These are phyloP conservation scores for Cryptococcus sp. DNA, from an alignment of 1,284 basidiomycete species.

Conservation along the genomic window DNA sequence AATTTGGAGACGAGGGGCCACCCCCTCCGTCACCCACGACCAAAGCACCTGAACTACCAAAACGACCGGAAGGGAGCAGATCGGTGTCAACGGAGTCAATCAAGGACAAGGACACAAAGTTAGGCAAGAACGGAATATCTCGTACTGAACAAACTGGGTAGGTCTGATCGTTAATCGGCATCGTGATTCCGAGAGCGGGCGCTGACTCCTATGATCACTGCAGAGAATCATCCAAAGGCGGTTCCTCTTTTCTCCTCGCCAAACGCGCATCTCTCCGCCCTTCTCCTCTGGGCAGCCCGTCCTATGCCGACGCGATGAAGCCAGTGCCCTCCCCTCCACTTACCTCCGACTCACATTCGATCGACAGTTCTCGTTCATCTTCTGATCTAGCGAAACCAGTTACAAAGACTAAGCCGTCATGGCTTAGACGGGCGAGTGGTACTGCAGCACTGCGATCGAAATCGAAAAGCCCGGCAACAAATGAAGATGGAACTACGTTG, in stretches of 20 bases:
- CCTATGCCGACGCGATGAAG: constrained; percentile 26
- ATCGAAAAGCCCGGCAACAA: constrained; percentile 34
- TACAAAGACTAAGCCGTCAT: constrained; percentile 40
- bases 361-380: constrained; percentile 30
- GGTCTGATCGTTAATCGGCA: background rate
- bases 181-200: background rate
- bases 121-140: background rate
- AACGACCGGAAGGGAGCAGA: constrained; percentile 12
- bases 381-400: constrained; percentile 27
- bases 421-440: constrained; percentile 43
- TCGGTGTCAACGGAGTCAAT: background rate
- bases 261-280: constrained; percentile 35
- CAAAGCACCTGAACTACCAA: constrained; percentile 16
- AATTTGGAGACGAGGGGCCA: background rate
- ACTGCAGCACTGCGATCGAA: constrained; percentile 37
- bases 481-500: constrained; percentile 26
- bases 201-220: background rate
- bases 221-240: constrained; percentile 13
- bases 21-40: constrained; percentile 17
- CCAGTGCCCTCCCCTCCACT: constrained; percentile 14
- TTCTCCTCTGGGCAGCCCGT: constrained; percentile 16
- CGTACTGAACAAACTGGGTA: background rate
- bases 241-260: constrained; percentile 29
- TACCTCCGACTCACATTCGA: background rate
- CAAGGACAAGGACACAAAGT: background rate